phyloP scores from a whole-genome alignment of 75 land plant genomes.

The Selaginella tamariscina region DNA sequence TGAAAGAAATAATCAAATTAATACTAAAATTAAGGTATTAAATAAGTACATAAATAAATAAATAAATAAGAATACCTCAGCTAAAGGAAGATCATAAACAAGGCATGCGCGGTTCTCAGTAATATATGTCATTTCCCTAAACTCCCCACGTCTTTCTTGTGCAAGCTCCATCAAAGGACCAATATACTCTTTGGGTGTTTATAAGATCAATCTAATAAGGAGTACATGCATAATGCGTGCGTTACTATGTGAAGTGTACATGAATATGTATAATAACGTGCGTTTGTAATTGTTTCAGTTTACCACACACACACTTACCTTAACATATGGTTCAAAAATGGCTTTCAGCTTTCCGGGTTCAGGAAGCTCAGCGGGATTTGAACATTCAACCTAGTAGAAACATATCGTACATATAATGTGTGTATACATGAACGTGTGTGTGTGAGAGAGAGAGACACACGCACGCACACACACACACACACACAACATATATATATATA shows the following conservation, averaged over 20 bases:
- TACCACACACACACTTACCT: conserved; percentile 32
- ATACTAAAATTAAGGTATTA: neutral
- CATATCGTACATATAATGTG: too few relatives aligned
- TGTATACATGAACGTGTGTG: too few relatives aligned
- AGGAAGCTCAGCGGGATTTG: conserved; percentile 87
- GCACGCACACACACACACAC: too few relatives aligned
- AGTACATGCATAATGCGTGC: neutral
- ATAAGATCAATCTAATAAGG: conserved; percentile 66
- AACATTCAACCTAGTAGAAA: conserved; percentile 78
- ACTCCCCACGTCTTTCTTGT: conserved; percentile 88
- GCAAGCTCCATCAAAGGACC: conserved; percentile 91
- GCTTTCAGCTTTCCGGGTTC: conserved; percentile 63
- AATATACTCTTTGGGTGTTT: conserved; percentile 89
- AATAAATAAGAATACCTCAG: conserved; percentile 68
- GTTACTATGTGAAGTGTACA: conserved; percentile 4
- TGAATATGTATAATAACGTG: too few relatives aligned
- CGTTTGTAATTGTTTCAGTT: too few relatives aligned
- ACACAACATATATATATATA: too few relatives aligned
- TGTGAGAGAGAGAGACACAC: too few relatives aligned
- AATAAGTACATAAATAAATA: too few relatives aligned
- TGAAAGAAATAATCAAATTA: neutral
- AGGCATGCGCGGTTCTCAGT: conserved; percentile 75
- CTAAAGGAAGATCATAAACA: conserved; percentile 65
- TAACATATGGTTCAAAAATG: conserved; percentile 85
- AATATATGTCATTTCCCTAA: conserved; percentile 82